Base-by-base conservation (phyloP, 345 rosid species). In the Ailanthus altissimus region DNA sequence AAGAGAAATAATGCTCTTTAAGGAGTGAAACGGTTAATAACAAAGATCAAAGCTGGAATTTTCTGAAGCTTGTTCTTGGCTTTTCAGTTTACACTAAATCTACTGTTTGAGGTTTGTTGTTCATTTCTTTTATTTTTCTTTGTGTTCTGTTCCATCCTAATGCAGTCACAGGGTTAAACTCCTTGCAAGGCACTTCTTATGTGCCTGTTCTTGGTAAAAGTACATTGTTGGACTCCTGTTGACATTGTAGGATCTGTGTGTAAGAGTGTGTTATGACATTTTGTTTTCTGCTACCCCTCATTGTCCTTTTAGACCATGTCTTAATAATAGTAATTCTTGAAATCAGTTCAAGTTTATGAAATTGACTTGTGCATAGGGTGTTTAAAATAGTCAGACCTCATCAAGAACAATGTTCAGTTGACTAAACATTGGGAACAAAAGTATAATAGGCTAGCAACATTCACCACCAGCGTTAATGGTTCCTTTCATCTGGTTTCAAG, bases 381-480 rank as follows among this genome's bases (percentile, higher is more conserved):
- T 20, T 42, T 7, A 12, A 47, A 50, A 69, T 21, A 6, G 16
- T 16, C 43, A 16, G 13, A 20, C 59, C 58, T 20, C 23, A 16
- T 26, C 21, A 28, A 50, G 73, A 67, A n/a, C 12, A 51, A 42
- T 68, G 58, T 16, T 49, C 60, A 46, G 26, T 36, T 70, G 70
- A 12, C 25, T 45, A 45, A 25, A 14, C 11, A 42, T 13, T 45
- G 53, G 13, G 70, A 12, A 13, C n/a, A 18, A 21, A 46, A 67
- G 36, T 43, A 45, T 67, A 21, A 46, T 47, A 14, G 20, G 7
- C 18, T 68, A 47, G 40, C 25, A 46, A 25, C 14, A 67, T 67
- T 67, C 54, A 5, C 7, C 3, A n/a, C 11, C 18, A 7, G 25
- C 18, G 47, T 42, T 42, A 28, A 10, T 8, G 69, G 16, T 42